A percentile compares a stretch with the other conserved stretches of the same genome.
phyloP scores from a whole-genome alignment of 306 rosid genomes.

The Mimosa pudica region DNA sequence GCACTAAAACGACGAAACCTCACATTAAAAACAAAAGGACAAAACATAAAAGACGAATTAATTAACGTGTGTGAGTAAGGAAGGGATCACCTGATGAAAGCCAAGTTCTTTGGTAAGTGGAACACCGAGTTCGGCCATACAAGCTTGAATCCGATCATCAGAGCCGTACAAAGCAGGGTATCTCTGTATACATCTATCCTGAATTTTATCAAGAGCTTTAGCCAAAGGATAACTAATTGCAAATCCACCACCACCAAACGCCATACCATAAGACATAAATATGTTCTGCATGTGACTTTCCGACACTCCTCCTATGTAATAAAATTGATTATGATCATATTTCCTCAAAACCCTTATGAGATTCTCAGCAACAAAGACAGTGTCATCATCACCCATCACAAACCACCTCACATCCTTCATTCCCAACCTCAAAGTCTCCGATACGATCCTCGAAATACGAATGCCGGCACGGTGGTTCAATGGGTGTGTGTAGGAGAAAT shows the following conservation, averaged over 20 bases:
- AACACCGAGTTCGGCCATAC: constrained; percentile 99
- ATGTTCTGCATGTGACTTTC: constrained; percentile 96
- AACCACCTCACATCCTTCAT: constrained; percentile 74
- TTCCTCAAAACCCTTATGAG: constrained; percentile 61
- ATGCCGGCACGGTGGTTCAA: constrained; percentile 93
- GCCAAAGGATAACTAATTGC: constrained; percentile 87
- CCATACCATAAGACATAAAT: constrained; percentile 88
- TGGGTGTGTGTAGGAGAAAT: constrained; percentile 59
- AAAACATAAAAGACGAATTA: too few relatives aligned
- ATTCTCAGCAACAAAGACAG: constrained; percentile 80
- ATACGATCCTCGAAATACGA: constrained; percentile 83
- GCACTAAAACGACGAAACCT: too few relatives aligned
- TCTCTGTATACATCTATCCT: constrained; percentile 79
- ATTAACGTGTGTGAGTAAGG: not conserved
- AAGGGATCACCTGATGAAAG: constrained; percentile 85
- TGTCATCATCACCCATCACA: constrained; percentile 99
- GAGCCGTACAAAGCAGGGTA: constrained; percentile 88
- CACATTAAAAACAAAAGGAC: too few relatives aligned
- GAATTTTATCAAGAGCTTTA: constrained; percentile 63
- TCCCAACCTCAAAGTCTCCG: constrained; percentile 79
- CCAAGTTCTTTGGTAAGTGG: constrained; percentile 95
- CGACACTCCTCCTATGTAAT: constrained; percentile 83
- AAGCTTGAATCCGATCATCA: constrained; percentile 95
- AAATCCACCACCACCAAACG: constrained; percentile 95
- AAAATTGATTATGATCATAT: constrained; percentile 73